Conservation (phyloP, 495 filamentous ascomycete genomes). For the Aspergillus ostianus region DNA sequence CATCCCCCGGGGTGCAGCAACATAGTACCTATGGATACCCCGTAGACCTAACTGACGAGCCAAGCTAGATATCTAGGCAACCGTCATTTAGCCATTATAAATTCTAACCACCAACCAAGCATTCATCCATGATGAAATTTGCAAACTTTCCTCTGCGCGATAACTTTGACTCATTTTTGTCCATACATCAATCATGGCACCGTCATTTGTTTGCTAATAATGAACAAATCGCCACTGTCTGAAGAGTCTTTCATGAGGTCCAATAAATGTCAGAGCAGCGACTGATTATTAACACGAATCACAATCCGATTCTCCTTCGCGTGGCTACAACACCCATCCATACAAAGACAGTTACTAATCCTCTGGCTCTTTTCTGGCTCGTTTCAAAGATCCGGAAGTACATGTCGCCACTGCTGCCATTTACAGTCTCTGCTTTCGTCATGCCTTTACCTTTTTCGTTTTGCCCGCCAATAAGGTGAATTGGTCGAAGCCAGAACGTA, state of each 20-base stretch:
- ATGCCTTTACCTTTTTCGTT: not conserved
- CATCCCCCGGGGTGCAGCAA: not conserved
- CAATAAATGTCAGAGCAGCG: not conserved
- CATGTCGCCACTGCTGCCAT: not conserved
- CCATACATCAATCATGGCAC: not conserved
- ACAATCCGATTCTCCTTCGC: not conserved
- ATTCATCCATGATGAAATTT: no score
- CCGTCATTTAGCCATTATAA: not conserved
- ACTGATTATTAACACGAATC: not conserved
- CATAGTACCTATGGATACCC: no score
- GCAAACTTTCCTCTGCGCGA: no score
- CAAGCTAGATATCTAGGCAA: not conserved
- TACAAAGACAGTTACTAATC: no score
- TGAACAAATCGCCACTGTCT: not conserved
- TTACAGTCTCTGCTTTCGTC: not conserved
- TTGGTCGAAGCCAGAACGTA: not conserved
- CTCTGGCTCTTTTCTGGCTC: no score
- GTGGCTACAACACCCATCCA: no score
- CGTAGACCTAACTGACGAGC: no score
- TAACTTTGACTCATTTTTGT: not conserved
- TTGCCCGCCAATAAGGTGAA: not conserved
- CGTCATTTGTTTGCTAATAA: not conserved
- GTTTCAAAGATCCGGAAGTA: not conserved
- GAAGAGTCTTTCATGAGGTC: not conserved
- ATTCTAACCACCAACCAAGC: no score